Conservation (phyloP, 495 filamentous ascomycete species). For the Filosporella fistucella region DNA sequence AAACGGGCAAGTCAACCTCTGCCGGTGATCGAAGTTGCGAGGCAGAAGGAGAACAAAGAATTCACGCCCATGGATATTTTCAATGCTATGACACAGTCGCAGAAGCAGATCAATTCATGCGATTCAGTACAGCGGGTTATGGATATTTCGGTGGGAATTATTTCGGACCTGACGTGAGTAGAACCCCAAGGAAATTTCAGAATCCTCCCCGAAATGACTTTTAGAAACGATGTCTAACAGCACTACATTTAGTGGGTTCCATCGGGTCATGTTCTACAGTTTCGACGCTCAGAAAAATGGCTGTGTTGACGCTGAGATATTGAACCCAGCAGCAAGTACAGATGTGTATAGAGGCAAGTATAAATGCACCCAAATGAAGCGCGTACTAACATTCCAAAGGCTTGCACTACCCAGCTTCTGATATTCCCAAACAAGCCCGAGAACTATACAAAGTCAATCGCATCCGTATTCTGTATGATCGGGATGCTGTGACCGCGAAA, state of each 20-base stretch:
- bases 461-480: conserved; percentile 72
- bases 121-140: conserved; percentile 61
- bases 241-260: no score
- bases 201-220: no score
- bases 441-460: conserved; percentile 79
- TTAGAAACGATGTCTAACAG: no score
- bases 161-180: conserved; percentile 85
- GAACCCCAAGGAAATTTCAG: no score
- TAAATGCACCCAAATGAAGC: background rate
- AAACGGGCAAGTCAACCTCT: conserved; percentile 74
- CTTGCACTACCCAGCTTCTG: conserved; percentile 83
- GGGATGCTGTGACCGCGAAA: conserved; percentile 69
- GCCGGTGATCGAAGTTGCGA: conserved; percentile 68
- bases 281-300: conserved; percentile 84
- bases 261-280: conserved; percentile 90
- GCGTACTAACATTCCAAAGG: conserved; percentile 46
- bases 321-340: conserved; percentile 69
- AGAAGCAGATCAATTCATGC: conserved; percentile 69
- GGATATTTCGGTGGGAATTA: conserved; percentile 65
- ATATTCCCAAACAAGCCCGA: conserved; percentile 83
- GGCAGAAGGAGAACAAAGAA: conserved; percentile 72
- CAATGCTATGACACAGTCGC: conserved; percentile 83
- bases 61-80: conserved; percentile 84
- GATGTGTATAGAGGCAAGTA: conserved; percentile 52
- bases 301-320: conserved; percentile 79